These are phyloP conservation scores for Pseudogymnoascus sp. DNA, from an alignment of 2,329 filamentous ascomycete genomes.

Conservation along the genomic window DNA sequence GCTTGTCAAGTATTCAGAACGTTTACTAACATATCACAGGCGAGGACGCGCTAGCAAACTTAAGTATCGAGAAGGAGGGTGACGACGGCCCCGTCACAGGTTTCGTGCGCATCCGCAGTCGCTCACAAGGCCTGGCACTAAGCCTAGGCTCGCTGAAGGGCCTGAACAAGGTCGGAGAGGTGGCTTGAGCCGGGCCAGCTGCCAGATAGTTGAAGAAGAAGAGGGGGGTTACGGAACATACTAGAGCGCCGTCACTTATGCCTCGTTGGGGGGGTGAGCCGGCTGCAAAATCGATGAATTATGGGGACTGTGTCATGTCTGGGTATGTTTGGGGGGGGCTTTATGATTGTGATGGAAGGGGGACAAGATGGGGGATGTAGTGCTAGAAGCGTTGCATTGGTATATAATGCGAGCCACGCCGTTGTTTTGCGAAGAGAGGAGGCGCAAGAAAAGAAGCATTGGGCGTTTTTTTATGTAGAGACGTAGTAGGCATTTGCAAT, in stretches of 20 bases:
- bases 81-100: conserved; percentile 92
- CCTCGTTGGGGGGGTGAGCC: not conserved
- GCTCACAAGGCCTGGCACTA: conserved; percentile 88
- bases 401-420: conserved; percentile 9
- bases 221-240: not conserved
- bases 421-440: conserved; percentile 7
- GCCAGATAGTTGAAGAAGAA: not conserved
- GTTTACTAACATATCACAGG: conserved; percentile 45
- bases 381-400: conserved; percentile 4
- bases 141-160: conserved; percentile 93
- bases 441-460: conserved; percentile 9
- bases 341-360: not conserved
- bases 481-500: not conserved
- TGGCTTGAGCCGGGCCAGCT: conserved; percentile 18
- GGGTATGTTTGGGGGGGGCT: not conserved
- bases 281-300: conserved; percentile 1
- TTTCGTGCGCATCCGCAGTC: conserved; percentile 95
- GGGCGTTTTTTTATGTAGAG: conserved; percentile 7
- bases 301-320: conserved; percentile 1
- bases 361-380: not conserved
- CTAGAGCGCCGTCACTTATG: not conserved
- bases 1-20: not conserved
- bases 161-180: conserved; percentile 64
- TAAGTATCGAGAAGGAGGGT: conserved; percentile 96
- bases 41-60: conserved; percentile 93